These are phyloP conservation scores for Rubroboletus pulcherrimus DNA, from an alignment of 768 basidiomycete species.

Conservation along the genomic window DNA sequence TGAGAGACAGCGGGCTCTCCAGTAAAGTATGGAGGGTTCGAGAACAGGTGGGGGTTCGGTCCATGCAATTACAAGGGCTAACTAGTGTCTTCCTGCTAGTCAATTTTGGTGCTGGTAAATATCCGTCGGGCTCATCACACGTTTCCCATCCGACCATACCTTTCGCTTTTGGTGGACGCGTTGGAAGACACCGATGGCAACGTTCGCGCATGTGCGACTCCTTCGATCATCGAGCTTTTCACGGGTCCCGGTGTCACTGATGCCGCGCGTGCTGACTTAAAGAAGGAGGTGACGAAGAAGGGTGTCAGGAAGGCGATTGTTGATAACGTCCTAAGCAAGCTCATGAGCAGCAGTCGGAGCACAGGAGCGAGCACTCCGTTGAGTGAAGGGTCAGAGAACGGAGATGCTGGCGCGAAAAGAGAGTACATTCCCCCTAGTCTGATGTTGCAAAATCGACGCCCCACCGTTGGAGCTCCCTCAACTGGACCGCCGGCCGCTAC, in stretches of 20 bases:
- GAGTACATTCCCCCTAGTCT: constrained; percentile 78
- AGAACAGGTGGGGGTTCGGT: constrained; percentile 64
- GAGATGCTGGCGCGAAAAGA: constrained; percentile 33
- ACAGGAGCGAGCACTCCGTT: constrained; percentile 41
- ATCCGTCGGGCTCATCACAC: constrained; percentile 66
- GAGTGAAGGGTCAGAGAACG: constrained; percentile 62
- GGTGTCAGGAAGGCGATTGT: constrained; percentile 83
- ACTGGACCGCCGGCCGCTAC: constrained; percentile 24
- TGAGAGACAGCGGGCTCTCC: constrained; percentile 67
- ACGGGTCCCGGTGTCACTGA: constrained; percentile 79
- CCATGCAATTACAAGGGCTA: neutral
- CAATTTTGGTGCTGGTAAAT: constrained; percentile 65
- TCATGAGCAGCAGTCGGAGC: constrained; percentile 45
- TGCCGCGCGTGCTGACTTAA: constrained; percentile 86
- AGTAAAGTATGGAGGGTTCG: constrained; percentile 86
- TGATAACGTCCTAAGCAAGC: constrained; percentile 69
- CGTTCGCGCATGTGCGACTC: constrained; percentile 83
- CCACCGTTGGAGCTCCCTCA: constrained; percentile 35
- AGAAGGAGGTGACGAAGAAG: constrained; percentile 86
- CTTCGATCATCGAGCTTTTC: constrained; percentile 80
- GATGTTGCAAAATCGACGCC: constrained; percentile 49
- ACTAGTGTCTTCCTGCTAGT: constrained; percentile 31
- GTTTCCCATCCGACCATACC: constrained; percentile 80
- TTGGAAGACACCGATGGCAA: constrained; percentile 89
- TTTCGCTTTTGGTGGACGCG: constrained; percentile 73